These are phyloP conservation scores for Ustilago xerochloae DNA, from an alignment of 1,284 basidiomycete genomes.

Conservation along the genomic window DNA sequence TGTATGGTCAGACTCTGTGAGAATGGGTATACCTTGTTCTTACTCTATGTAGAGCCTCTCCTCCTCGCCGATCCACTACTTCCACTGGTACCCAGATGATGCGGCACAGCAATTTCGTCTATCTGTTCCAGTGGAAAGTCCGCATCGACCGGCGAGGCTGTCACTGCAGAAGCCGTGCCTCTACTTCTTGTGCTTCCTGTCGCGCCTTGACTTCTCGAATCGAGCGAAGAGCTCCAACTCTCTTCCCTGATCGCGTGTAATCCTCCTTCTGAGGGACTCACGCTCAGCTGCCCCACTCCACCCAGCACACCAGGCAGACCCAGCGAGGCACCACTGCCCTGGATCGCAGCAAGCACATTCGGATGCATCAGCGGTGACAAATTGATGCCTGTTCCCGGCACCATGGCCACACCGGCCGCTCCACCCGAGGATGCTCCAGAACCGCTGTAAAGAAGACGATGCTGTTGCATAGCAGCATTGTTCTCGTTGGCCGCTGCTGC, in stretches of 20 bases:
- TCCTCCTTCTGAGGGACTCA: conserved; percentile 44
- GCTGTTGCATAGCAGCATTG: conserved; percentile 15
- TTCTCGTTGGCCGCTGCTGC: conserved; percentile 12
- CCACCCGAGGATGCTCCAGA: neutral
- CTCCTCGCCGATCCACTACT: neutral
- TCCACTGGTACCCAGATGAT: neutral
- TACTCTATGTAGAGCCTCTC: neutral
- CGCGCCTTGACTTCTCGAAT: conserved; percentile 29
- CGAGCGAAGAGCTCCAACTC: conserved; percentile 44
- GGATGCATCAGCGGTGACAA: conserved; percentile 24
- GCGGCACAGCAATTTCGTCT: conserved; percentile 18
- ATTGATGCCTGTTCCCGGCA: conserved; percentile 12
- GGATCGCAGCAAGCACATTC: conserved; percentile 14
- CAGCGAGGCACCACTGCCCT: conserved; percentile 4
- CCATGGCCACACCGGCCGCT: neutral
- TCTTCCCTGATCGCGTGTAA: conserved; percentile 56
- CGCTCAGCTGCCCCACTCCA: conserved; percentile 23
- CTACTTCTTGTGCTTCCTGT: conserved; percentile 25
- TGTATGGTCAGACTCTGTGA: no score
- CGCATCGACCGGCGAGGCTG: conserved; percentile 25
- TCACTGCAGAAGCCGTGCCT: conserved; percentile 12
- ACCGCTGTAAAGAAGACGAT: conserved; percentile 14
- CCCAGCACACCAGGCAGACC: conserved; percentile 12
- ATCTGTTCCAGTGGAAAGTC: conserved; percentile 29
- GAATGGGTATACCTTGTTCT: neutral